Evolutionary conservation across 495 filamentous ascomycete species (phyloP).

Genomic region (Trypethelium eluteriae): DNA sequence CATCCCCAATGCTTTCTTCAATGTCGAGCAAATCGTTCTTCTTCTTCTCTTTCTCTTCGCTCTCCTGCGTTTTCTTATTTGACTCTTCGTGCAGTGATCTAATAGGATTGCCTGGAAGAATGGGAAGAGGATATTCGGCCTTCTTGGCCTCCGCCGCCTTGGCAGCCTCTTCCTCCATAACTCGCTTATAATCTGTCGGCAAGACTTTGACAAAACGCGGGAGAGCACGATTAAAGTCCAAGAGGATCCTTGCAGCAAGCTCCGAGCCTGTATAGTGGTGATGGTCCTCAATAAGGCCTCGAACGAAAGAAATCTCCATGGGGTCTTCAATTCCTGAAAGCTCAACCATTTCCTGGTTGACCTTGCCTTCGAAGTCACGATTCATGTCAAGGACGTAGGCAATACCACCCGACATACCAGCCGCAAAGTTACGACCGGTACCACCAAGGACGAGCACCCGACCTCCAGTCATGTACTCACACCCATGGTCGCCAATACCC

Average conservation of each 20-base stretch:
- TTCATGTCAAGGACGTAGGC: conserved; percentile 93
- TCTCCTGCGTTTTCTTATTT: conserved; percentile 53
- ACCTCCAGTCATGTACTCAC: conserved; percentile 99
- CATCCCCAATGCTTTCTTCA: conserved; percentile 85
- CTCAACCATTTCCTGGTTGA: conserved; percentile 99
- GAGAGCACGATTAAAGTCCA: conserved; percentile 95
- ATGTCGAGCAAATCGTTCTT: conserved; percentile 85
- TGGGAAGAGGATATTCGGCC: conserved; percentile 74
- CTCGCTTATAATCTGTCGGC: conserved; percentile 95
- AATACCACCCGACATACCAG: conserved; percentile 99
- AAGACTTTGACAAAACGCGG: conserved; percentile 90
- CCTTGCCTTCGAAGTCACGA: conserved; percentile 85
- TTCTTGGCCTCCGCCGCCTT: conserved; percentile 81
- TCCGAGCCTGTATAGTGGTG: conserved; percentile 99
- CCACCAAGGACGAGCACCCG: conserved; percentile 82
- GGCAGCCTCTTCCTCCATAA: conserved; percentile 74
- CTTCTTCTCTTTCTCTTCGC: conserved; percentile 51
- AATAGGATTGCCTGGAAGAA: conserved; percentile 55
- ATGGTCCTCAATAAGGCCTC: conserved; percentile 93
- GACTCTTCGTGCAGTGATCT: conserved; percentile 45
- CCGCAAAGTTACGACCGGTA: conserved; percentile 98
- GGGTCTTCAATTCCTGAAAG: conserved; percentile 81
- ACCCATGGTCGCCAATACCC: conserved; percentile 95
- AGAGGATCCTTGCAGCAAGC: conserved; percentile 84
- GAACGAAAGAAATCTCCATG: conserved; percentile 85